Evolutionary conservation across 805 yeast genomes (phyloP).

Genomic region (Saccharomycopsis sp.): DNA sequence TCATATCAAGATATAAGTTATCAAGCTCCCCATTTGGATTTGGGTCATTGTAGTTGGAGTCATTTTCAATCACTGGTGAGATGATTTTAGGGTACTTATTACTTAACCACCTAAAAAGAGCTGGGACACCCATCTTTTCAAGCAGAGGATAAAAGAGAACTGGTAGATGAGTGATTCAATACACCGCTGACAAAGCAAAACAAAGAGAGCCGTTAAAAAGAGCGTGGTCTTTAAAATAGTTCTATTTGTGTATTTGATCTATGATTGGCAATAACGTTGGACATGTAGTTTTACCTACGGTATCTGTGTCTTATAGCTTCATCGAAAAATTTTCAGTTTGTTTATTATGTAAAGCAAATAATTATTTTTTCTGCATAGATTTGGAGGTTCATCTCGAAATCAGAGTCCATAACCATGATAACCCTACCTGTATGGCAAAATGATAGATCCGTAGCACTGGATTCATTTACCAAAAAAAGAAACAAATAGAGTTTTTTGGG

Average conservation of each 20-base stretch:
- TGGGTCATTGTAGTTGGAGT: conserved; percentile 56
- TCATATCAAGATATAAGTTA: conserved; percentile 92
- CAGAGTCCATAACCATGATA: background rate
- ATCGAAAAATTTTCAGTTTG: background rate
- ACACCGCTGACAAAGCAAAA: background rate
- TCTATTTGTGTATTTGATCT: background rate
- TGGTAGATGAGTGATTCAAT: background rate
- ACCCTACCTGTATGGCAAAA: background rate
- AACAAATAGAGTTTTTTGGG: background rate
- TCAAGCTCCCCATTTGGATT: conserved; percentile 96
- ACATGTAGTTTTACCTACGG: too few relatives aligned
- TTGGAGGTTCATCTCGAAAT: background rate
- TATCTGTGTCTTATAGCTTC: too few relatives aligned
- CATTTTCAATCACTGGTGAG: conserved; percentile 80
- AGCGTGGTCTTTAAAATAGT: background rate
- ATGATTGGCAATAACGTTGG: background rate
- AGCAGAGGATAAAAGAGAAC: background rate
- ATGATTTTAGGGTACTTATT: conserved; percentile 90
- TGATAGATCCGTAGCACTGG: background rate
- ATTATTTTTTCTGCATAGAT: too few relatives aligned
- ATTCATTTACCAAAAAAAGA: background rate
- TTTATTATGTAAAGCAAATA: too few relatives aligned
- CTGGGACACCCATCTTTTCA: conserved; percentile 84
- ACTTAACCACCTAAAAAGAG: conserved; percentile 94
- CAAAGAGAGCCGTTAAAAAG: background rate